These are phyloP conservation scores for Talaromyces sp. DNA, from an alignment of 2,329 filamentous ascomycete genomes.

Conservation along the genomic window DNA sequence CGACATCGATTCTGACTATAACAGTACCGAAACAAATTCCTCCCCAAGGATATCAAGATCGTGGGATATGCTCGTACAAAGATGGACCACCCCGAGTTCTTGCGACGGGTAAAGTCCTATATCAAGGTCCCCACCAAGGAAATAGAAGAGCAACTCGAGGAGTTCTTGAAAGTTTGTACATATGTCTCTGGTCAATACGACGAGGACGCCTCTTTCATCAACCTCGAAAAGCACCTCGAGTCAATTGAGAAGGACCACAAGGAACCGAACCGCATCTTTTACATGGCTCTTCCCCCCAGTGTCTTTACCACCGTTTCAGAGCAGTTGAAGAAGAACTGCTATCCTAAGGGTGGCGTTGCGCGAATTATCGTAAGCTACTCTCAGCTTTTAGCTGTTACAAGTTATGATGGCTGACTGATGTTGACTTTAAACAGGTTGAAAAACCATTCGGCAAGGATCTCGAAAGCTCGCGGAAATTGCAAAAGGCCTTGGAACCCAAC, in stretches of 20 bases:
- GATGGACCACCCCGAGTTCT: slow-evolving; percentile 96
- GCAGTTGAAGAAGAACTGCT: slow-evolving; percentile 95
- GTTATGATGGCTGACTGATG: slow-evolving; percentile 19
- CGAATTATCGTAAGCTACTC: slow-evolving; percentile 76
- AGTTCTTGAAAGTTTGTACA: slow-evolving; percentile 81
- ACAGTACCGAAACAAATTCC: slow-evolving; percentile 97
- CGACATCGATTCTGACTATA: slow-evolving; percentile 17
- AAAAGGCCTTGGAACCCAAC: slow-evolving; percentile 90
- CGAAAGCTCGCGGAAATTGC: slow-evolving; percentile 85
- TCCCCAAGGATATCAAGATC: slow-evolving; percentile 91
- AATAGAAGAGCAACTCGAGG: slow-evolving; percentile 86
- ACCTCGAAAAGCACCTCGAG: slow-evolving; percentile 78
- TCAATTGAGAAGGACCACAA: slow-evolving; percentile 75
- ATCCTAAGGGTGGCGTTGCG: slow-evolving; percentile 82
- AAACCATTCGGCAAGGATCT: slow-evolving; percentile 99
- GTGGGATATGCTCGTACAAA: slow-evolving; percentile 98
- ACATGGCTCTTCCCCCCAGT: slow-evolving; percentile 96
- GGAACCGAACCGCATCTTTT: slow-evolving; percentile 90
- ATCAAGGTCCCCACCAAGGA: slow-evolving; percentile 99
- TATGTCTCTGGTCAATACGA: slow-evolving; percentile 98
- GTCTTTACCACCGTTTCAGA: slow-evolving; percentile 98
- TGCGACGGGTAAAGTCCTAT: slow-evolving; percentile 91
- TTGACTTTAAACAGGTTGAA: slow-evolving; percentile 78
- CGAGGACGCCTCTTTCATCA: slow-evolving; percentile 86
- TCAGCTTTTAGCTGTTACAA: not conserved